Evolutionary conservation across 805 yeast genomes (phyloP).

Genomic region (Barnettozyma californica): DNA sequence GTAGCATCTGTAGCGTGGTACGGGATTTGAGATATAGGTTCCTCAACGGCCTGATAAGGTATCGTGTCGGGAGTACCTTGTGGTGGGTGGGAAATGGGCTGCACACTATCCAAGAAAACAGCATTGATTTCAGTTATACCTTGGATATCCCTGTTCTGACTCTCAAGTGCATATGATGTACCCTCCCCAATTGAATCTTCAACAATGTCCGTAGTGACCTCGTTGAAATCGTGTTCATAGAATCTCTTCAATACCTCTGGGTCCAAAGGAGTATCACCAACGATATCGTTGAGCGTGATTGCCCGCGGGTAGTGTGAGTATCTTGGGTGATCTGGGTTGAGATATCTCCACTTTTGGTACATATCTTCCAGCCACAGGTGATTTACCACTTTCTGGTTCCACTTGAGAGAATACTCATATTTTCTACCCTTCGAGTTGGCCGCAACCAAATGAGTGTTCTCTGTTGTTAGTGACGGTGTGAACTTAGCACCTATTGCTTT

Average conservation of each 20-base stretch:
- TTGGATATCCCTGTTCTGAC: slow-evolving; percentile 1
- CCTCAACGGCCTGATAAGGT: background rate
- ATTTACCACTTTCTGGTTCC: slow-evolving; percentile 64
- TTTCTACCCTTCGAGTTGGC: slow-evolving; percentile 68
- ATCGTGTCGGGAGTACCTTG: background rate
- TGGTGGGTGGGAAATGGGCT: background rate
- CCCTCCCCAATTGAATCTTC: slow-evolving; percentile 23
- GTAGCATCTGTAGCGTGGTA: background rate
- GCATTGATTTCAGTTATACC: background rate
- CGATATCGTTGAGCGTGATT: slow-evolving; percentile 37
- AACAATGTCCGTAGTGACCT: slow-evolving; percentile 15
- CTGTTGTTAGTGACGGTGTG: slow-evolving; percentile 56
- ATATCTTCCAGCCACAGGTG: slow-evolving; percentile 89
- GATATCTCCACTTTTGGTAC: slow-evolving; percentile 53
- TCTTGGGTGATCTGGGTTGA: slow-evolving; percentile 39
- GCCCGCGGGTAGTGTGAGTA: slow-evolving; percentile 44
- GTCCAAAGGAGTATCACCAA: slow-evolving; percentile 49
- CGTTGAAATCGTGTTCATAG: slow-evolving; percentile 31
- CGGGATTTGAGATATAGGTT: background rate
- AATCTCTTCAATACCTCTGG: slow-evolving; percentile 33
- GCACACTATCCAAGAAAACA: background rate
- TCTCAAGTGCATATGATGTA: background rate
- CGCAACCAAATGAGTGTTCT: slow-evolving; percentile 69
- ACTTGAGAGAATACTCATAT: slow-evolving; percentile 63
- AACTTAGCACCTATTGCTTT: slow-evolving; percentile 70